phyloP scores from a whole-genome alignment of 169 alveolate genomes.

The Theileria parva region DNA sequence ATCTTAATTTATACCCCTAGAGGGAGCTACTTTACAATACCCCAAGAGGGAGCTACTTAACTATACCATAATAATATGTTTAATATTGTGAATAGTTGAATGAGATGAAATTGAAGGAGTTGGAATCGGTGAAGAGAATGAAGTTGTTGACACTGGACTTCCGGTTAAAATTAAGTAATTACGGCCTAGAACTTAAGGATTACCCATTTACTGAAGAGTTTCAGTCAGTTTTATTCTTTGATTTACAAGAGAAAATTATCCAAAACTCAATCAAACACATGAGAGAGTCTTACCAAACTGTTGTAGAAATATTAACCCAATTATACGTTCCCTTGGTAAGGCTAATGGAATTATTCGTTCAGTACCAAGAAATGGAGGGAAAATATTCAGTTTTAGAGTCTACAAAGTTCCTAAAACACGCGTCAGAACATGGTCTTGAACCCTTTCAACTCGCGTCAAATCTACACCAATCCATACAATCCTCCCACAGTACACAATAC shows the following conservation, averaged over 20 bases:
- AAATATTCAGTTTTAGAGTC: slow-evolving; percentile 25
- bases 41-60: background rate
- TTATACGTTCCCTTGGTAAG: slow-evolving; percentile 11
- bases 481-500: background rate
- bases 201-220: slow-evolving; percentile 42
- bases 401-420: slow-evolving; percentile 37
- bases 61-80: too few relatives aligned
- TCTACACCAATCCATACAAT: slow-evolving; percentile 1
- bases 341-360: slow-evolving; percentile 30
- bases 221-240: slow-evolving; percentile 19
- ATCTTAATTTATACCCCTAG: too few relatives aligned
- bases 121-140: slow-evolving; percentile 36
- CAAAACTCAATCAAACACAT: slow-evolving; percentile 15
- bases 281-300: slow-evolving; percentile 21
- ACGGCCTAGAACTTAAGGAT: slow-evolving; percentile 25
- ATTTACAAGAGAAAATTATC: slow-evolving; percentile 25
- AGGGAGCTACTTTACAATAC: background rate
- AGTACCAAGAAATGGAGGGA: slow-evolving; percentile 21
- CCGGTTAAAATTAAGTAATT: slow-evolving; percentile 10
- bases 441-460: slow-evolving; percentile 1
- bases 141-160: slow-evolving; percentile 26
- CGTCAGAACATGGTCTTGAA: slow-evolving; percentile 42
- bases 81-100: slow-evolving; percentile 14
- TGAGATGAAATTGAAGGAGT: slow-evolving; percentile 38
- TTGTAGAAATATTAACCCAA: background rate